Base-by-base conservation (phyloP, 345 rosid genomes). In the Cardamine occulta region DNA sequence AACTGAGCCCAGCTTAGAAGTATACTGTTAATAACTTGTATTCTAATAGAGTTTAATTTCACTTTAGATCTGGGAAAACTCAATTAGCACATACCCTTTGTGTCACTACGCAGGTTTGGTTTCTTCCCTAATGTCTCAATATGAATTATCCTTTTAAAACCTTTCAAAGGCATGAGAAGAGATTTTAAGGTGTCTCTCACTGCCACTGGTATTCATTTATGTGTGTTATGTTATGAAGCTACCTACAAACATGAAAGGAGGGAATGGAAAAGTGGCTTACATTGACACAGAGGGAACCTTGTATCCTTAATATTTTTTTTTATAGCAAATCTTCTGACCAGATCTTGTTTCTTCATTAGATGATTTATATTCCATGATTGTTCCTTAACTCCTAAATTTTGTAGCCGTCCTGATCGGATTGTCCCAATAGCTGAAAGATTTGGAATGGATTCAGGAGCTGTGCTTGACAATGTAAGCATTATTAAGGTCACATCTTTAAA, bases 361-460 rank as follows among this genome's bases (percentile, higher is more conserved):
- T 21, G 47, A 12, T 40, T 40, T 37, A 53, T 42, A 21, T 42
- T 12, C 37, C 63, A 42, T 66, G 42, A 66, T 67, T 78, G 73
- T 68, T 76, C 79, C 80, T 83, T 77, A 69, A 84, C 86, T 69
- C 52, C 96, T 96, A 31, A 89, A 91, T 73, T 86, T 89, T 84
- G 74, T 78, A 89, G 97, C 79, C 97, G 92, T 4, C 97, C 97
- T 67, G 97, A 92, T 82, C 66, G 94, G 34, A 87, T 95, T 73
- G 87, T 92, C 51, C 90, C 92, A 15, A 87, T 95, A 73, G 97
- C 97, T 64, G 97, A 95, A 85, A 90, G 99, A 84, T 95, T 95
- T 84, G 96, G 97, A 81, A 90, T 92, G 99, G 97, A 94, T 72
- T 87, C 93, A 60, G 89, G 88, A 76, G 97, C 99, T 28, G 99